Base-by-base conservation (phyloP, 2,329 filamentous ascomycete species). In the Arthrobotrys musiformis region DNA sequence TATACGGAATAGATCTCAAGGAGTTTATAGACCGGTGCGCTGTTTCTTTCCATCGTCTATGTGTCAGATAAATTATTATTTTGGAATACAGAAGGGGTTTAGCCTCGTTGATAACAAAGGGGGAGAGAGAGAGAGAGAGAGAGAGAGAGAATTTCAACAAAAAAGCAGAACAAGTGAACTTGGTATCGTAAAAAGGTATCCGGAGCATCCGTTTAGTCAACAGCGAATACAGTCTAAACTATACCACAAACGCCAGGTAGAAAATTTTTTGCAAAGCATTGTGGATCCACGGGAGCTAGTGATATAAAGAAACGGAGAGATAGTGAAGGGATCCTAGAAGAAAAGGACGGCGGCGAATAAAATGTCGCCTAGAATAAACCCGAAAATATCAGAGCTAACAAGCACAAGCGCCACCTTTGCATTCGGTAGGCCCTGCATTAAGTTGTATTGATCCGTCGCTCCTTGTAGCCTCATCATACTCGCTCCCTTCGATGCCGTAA, bases 391-490 rank as follows among this genome's bases (percentile, higher is more conserved):
- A n/a, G n/a, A n/a, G n/a, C 60, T 22, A 78, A 24, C 74, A 72
- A 42, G 52, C 33, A 61, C 74, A 78, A 13, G 35, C 62, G 15
- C 63, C 67, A 33, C 63, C 62, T 33, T 73, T 78, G 11, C 63
- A 56, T 33, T 78, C 74, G 3, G 22, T 46, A n/a, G 60, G 54
- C n/a, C 67, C 56, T 5, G 40, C 19, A 40, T 78, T 64, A 17
- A 78, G 62, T n/a, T 52, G 52, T 66, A 69, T 73, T 8, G 64
- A 70, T 7, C 61, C 68, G n/a, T 78, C 68, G 17, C 69, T 78
- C 44, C 67, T 68, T 9, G 33, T 28, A 11, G 50, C 52, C 26
- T 77, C 73, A 9, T 77, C 73, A n/a, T 77, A 77, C 37, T 73
- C 74, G 37, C 64, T 64, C 1, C 68, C 67, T 44, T 60, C 37